Evolutionary conservation across 208 protist genomes (phyloP).

Genomic region (Crithidia expoeki): DNA sequence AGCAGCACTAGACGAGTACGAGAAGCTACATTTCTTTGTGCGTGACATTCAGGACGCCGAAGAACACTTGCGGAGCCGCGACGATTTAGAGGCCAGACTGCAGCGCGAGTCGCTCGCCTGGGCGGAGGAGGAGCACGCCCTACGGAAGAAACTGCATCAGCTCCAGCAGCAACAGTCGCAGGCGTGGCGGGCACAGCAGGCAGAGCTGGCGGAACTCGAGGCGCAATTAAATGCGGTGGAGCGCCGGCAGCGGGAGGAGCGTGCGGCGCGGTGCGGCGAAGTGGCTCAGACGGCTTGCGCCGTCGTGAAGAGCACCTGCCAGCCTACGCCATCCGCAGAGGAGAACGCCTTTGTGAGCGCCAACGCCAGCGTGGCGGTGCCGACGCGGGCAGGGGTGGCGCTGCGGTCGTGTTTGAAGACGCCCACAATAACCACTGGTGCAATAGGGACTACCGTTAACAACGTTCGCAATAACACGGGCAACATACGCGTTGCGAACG

Average conservation of each 20-base stretch:
- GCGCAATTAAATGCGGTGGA: conserved; percentile 58
- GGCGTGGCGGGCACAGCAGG: conserved; percentile 46
- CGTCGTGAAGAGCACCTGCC: conserved; percentile 27
- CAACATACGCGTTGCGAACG: background rate
- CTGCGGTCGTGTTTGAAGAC: conserved; percentile 66
- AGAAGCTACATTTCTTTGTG: conserved; percentile 77
- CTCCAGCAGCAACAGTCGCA: conserved; percentile 59
- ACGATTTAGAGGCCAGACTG: conserved; percentile 68
- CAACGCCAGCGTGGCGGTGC: conserved; percentile 39
- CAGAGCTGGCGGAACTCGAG: conserved; percentile 64
- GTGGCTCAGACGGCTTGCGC: conserved; percentile 30
- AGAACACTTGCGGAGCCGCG: conserved; percentile 52
- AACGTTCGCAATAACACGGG: conserved; percentile 4
- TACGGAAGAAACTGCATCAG: conserved; percentile 57
- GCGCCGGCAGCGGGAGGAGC: conserved; percentile 46
- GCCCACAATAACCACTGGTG: background rate
- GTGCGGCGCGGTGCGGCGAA: conserved; percentile 49
- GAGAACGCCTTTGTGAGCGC: conserved; percentile 56
- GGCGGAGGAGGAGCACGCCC: conserved; percentile 83
- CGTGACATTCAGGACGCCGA: conserved; percentile 81
- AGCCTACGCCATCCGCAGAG: conserved; percentile 21
- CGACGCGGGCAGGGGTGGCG: conserved; percentile 38
- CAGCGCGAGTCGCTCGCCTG: conserved; percentile 73
- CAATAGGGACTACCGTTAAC: too few relatives aligned
- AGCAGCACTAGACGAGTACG: conserved; percentile 84